Percentiles rank a stretch among this genome's conserved stretches.
phyloP scores from a whole-genome alignment of 2,329 filamentous ascomycete species.

The Amylocarpus encephaloides region DNA sequence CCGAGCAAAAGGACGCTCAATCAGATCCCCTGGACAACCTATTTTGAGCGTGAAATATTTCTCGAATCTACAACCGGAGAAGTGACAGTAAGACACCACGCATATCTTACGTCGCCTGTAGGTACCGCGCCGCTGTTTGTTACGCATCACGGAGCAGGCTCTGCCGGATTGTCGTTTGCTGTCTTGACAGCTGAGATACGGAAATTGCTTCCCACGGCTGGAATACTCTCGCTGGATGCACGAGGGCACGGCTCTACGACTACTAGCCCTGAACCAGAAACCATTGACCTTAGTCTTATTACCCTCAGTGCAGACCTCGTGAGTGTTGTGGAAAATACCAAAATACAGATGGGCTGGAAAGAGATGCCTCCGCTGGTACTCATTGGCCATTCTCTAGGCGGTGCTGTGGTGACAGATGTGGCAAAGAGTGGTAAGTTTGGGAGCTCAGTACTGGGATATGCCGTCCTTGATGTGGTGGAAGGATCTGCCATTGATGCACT shows the following conservation, averaged over 20 bases:
- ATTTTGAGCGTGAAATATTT: constrained; percentile 83
- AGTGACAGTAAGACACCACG: constrained; percentile 63
- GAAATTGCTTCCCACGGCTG: constrained; percentile 69
- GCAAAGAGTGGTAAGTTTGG: constrained; percentile 64
- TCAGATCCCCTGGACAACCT: constrained; percentile 68
- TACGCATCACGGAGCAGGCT: constrained; percentile 90
- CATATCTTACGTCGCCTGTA: constrained; percentile 75
- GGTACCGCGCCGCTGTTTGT: constrained; percentile 77
- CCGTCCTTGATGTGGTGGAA: constrained; percentile 91
- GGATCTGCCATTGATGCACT: constrained; percentile 92
- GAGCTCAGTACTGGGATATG: constrained; percentile 69
- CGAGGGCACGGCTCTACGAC: constrained; percentile 75
- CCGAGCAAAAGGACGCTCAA: constrained; percentile 30
- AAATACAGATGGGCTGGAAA: constrained; percentile 64
- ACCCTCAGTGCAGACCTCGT: constrained; percentile 69
- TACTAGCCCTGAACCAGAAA: constrained; percentile 33
- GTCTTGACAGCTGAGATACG: constrained; percentile 71
- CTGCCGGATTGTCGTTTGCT: constrained; percentile 88
- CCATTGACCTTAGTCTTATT: constrained; percentile 63
- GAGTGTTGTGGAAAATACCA: constrained; percentile 61
- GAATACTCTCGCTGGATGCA: constrained; percentile 79
- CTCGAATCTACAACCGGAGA: constrained; percentile 45
- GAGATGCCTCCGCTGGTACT: constrained; percentile 69
- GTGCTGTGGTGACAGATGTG: constrained; percentile 81
- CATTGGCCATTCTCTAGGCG: constrained; percentile 88